Base-by-base conservation (phyloP, 140 eudicot genomes). In the Flaveria floridana region DNA sequence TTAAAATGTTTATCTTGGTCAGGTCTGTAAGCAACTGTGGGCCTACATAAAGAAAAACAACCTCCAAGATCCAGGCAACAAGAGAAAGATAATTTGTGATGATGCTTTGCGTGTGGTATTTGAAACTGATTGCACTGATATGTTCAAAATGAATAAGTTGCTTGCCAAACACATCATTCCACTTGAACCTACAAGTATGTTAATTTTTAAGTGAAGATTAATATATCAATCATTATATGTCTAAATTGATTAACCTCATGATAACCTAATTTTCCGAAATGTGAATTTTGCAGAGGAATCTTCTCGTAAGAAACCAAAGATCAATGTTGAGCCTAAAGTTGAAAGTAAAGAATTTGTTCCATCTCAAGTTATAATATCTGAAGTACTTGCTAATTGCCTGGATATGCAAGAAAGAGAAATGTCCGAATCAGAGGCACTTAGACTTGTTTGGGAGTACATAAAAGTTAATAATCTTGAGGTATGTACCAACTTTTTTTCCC, bases 11-110 rank as follows among this genome's bases (percentile, higher is more conserved):
- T 52, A 50, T 64, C 4, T 30, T 67, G 21, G 83, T 68, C 88
- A 92, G 98, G 90, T 92, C 39, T 96, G 90, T 81, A 92, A 85
- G 79, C 96, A 92, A 85, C 78, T 92, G 39, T 92, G 98, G 98
- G 95, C 89, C 7, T 92, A 92, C 82, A 92, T 92, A 63, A 88
- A 90, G 86, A 89, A 89, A 82, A 74, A 92, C 81, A 89, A 92
- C 78, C 96, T 92, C 20, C 98, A 92, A 73, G 98, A 92, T 82
- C 98, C 98, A 18, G 90, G 84, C 44, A 89, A 92, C 85, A 92
- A 89, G 84, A 92, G 96, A 80, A 92, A 92, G 86, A 92, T 92
- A 80, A 84, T 89, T 44, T 92, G 98, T 78, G 91, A 92, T 80
- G 98, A 92, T 47, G 95, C 91, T 67, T 82, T 92, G 56, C 95